Percentiles rank a stretch among this genome's conserved stretches.
These are phyloP conservation scores for Metschnikowia orientalis DNA, from an alignment of 805 yeast species.

Conservation along the genomic window DNA sequence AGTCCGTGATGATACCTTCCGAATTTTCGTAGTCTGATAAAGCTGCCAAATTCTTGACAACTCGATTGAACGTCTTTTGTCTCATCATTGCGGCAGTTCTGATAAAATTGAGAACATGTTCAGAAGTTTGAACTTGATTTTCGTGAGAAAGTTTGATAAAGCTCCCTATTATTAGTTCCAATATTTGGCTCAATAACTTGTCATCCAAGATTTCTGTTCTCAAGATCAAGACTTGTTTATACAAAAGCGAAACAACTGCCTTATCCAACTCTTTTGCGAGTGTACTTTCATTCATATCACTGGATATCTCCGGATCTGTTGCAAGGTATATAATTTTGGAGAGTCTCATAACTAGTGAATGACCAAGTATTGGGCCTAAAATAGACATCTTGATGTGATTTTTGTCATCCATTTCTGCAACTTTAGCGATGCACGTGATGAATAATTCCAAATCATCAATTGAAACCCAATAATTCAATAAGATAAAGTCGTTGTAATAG, in stretches of 20 bases:
- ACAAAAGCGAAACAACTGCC: conserved; percentile 26
- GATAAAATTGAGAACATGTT: conserved; percentile 31
- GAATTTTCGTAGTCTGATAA: conserved; percentile 18
- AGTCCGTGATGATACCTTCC: conserved; percentile 19
- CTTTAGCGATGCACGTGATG: conserved; percentile 26
- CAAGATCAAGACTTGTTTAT: conserved; percentile 32
- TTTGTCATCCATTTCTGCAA: conserved; percentile 26
- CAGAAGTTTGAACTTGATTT: conserved; percentile 20
- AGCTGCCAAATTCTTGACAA: conserved; percentile 16
- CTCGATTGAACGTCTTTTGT: conserved; percentile 21
- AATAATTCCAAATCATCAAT: conserved; percentile 22
- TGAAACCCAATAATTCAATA: conserved; percentile 24
- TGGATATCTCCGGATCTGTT: conserved; percentile 10
- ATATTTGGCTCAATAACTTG: conserved; percentile 30
- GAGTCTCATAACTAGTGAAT: conserved; percentile 25
- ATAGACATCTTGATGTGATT: conserved; percentile 1
- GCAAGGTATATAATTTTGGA: conserved; percentile 18
- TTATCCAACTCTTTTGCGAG: conserved; percentile 15
- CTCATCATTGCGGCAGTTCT: conserved; percentile 33
- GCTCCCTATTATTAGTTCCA: conserved; percentile 30
- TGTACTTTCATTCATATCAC: conserved; percentile 12
- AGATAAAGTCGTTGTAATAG: conserved; percentile 28
- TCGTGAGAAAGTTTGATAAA: conserved; percentile 19
- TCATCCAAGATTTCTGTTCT: conserved; percentile 29
- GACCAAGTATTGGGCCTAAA: conserved; percentile 21